Base-by-base conservation (phyloP, 2,329 filamentous ascomycete genomes). In the Malbranchea cinnamomea region DNA sequence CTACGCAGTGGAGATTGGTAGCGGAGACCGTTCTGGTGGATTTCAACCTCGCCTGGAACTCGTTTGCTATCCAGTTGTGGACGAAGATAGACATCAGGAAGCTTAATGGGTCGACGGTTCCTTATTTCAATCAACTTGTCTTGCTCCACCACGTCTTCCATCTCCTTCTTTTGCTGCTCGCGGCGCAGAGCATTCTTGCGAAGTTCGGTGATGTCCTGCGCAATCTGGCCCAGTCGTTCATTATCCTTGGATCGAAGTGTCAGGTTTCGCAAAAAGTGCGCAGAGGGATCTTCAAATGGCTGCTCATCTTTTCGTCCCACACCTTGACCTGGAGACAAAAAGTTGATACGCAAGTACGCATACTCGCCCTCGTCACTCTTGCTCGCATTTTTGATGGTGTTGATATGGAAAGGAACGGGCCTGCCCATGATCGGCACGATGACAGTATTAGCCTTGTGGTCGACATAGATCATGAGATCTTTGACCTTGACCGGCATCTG, bases 61-160 rank as follows among this genome's bases (percentile, higher is more conserved):
- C 89, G 83, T 60, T 98, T 98, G 46, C 85, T 85, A 56, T 98
- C 89, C 65, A 95, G 76, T 1, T 84, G 83, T 28, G 89, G 89
- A 34, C 89, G 81, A 42, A 98, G 81, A 54, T 87, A 98, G 44
- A 98, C 83, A 50, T 94, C 89, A 37, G 92, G 82, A 46, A 98
- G 68, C 37, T 87, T 78, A 42, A 79, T 73, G 19, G 89, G 89
- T 34, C 89, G 82, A 40, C 89, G 84, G 57, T 89, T 93, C 64
- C 89, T 71, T 43, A 95, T 85, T 50, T 94, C 85, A 42, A 91
- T 66, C 30, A 98, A 72, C 62, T 98, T 98, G 53, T 98, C 89
- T 55, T 98, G 89, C 57, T 95, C 89, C 4, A 98, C 85, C 13
- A 98, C 89, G 55, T 98, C 89, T 52, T 98, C 89, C 79, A 98